phyloP scores from a whole-genome alignment of 1,139 yeast genomes.

The Debaryomycetaceae sp. region DNA sequence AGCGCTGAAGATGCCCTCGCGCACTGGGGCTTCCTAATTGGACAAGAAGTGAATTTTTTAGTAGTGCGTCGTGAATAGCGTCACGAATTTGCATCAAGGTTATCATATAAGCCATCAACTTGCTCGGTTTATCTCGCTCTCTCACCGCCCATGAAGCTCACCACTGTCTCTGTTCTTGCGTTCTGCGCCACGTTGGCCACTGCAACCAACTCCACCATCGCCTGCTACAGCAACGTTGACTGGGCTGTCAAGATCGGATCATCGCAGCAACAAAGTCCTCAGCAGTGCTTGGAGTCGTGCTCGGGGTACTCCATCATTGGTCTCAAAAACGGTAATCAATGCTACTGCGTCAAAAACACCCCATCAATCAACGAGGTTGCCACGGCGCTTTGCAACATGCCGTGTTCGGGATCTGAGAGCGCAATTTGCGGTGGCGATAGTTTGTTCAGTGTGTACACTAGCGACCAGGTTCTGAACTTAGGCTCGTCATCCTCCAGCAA shows the following conservation, averaged over 20 bases:
- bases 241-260: slow-evolving; percentile 30
- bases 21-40: too few species aligned
- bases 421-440: slow-evolving; percentile 56
- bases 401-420: slow-evolving; percentile 49
- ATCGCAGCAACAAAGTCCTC: slow-evolving; percentile 46
- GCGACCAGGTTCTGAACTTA: background rate
- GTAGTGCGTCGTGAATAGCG: too few species aligned
- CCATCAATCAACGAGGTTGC: slow-evolving; percentile 37
- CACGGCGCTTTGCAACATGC: slow-evolving; percentile 30
- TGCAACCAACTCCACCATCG: slow-evolving; percentile 5
- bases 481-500: slow-evolving; percentile 1
- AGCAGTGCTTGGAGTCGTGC: slow-evolving; percentile 46
- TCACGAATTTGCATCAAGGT: too few species aligned
- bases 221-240: slow-evolving; percentile 27
- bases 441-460: slow-evolving; percentile 35
- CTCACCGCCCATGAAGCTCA: too few species aligned
- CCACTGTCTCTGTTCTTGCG: too few species aligned
- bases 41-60: too few species aligned
- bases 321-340: slow-evolving; percentile 47
- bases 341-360: slow-evolving; percentile 59
- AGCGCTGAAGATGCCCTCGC: too few species aligned
- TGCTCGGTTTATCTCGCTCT: too few species aligned
- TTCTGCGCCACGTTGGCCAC: background rate
- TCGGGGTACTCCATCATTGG: slow-evolving; percentile 55
- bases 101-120: too few species aligned